Conservation (phyloP, 2,329 filamentous ascomycete species). For the Eutypella sp. region DNA sequence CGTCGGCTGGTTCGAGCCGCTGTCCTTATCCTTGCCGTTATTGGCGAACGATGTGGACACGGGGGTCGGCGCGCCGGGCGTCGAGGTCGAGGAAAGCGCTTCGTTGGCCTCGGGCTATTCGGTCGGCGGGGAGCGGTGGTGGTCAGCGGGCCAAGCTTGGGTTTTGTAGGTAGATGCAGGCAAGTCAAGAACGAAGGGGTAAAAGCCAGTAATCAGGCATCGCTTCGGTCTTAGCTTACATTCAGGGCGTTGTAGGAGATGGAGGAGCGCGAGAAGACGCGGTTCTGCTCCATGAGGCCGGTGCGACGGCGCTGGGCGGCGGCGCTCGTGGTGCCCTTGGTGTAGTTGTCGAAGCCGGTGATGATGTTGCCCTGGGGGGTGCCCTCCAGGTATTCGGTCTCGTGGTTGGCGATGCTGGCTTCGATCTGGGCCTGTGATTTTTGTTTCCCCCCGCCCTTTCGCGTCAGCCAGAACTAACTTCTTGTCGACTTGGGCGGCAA, state of each 20-base stretch:
- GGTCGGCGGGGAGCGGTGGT: not conserved
- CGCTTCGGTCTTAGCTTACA: too few species aligned
- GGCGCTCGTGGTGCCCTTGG: constrained; percentile 73
- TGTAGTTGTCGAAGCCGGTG: constrained; percentile 95
- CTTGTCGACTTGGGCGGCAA: not conserved
- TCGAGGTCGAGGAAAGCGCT: constrained; percentile 37
- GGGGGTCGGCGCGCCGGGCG: constrained; percentile 49
- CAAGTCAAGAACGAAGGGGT: constrained; percentile 6
- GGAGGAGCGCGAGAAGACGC: constrained; percentile 67
- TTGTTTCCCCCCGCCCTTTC: not conserved
- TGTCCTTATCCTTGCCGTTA: constrained; percentile 32
- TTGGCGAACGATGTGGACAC: constrained; percentile 45
- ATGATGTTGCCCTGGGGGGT: constrained; percentile 92
- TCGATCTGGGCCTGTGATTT: constrained; percentile 59
- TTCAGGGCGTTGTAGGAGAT: constrained; percentile 51
- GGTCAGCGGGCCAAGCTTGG: not conserved
- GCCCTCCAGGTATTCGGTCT: constrained; percentile 85
- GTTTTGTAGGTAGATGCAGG: not conserved
- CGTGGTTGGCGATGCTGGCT: constrained; percentile 77
- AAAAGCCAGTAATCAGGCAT: too few species aligned
- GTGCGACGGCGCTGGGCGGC: constrained; percentile 60
- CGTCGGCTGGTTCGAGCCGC: constrained; percentile 48
- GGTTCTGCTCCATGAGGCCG: constrained; percentile 62
- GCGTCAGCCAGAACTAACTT: not conserved
- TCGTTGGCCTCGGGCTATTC: constrained; percentile 37